These are phyloP conservation scores for Tylopilus vinaceipallidus DNA, from an alignment of 768 basidiomycete species.

Conservation along the genomic window DNA sequence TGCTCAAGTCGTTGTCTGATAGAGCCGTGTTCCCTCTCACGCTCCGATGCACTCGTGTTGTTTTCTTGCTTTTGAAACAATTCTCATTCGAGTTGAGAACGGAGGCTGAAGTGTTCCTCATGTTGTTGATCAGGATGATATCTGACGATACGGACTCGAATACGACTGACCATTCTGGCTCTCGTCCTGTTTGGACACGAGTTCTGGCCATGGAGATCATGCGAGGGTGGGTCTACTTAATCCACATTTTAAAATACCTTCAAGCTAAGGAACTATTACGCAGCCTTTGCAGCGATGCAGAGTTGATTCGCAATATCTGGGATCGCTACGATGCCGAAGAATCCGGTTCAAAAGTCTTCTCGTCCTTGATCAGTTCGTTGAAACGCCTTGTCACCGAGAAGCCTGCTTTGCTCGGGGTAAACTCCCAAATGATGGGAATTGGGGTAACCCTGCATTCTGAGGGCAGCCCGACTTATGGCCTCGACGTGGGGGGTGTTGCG, in stretches of 20 bases:
- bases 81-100: slow-evolving; percentile 78
- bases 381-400: slow-evolving; percentile 89
- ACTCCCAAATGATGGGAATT: slow-evolving; percentile 78
- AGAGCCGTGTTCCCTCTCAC: slow-evolving; percentile 82
- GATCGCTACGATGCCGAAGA: slow-evolving; percentile 66
- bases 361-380: slow-evolving; percentile 74
- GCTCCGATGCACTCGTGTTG: slow-evolving; percentile 87
- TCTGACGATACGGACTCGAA: slow-evolving; percentile 47
- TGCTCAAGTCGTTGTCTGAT: slow-evolving; percentile 84
- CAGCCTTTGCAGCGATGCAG: slow-evolving; percentile 77
- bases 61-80: slow-evolving; percentile 90
- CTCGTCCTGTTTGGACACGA: slow-evolving; percentile 79
- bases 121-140: slow-evolving; percentile 64
- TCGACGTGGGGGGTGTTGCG: slow-evolving; percentile 67
- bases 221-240: too few species aligned
- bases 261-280: too few species aligned
- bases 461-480: slow-evolving; percentile 41
- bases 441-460: slow-evolving; percentile 48
- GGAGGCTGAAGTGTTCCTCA: slow-evolving; percentile 86
- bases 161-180: slow-evolving; percentile 24
- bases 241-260: too few species aligned
- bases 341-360: slow-evolving; percentile 68
- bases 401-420: slow-evolving; percentile 77
- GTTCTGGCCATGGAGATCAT: slow-evolving; percentile 92
- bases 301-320: slow-evolving; percentile 79